These are phyloP conservation scores for Microascus cirrosus DNA, from an alignment of 2,329 filamentous ascomycete genomes.

Conservation along the genomic window DNA sequence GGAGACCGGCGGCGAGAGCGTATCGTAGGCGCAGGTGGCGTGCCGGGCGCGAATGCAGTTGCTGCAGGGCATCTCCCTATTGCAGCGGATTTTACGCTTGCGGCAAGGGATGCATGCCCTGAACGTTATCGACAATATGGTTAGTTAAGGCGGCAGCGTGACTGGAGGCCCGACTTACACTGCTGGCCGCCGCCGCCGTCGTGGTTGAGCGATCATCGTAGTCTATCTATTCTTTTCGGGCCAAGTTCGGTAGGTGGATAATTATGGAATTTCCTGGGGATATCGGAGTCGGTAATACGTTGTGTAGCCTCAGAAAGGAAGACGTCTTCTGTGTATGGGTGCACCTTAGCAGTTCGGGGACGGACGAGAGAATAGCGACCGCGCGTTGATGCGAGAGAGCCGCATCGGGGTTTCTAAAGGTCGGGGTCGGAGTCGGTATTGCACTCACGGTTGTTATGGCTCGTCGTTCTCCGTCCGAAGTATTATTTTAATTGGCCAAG, in stretches of 20 bases:
- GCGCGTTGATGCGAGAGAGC: background rate
- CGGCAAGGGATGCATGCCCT: conserved; percentile 30
- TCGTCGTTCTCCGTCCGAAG: background rate
- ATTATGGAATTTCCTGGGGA: too few species aligned
- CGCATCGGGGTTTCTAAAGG: background rate
- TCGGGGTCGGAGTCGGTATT: background rate
- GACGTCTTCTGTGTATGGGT: too few species aligned
- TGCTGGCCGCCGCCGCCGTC: conserved; percentile 16
- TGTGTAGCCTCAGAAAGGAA: too few species aligned
- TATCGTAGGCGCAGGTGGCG: conserved; percentile 3
- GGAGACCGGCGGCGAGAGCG: conserved; percentile 6
- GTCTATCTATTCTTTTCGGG: too few species aligned
- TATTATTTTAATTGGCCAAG: background rate
- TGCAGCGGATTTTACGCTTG: conserved; percentile 31
- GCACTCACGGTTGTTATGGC: background rate
- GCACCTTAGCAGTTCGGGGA: too few species aligned
- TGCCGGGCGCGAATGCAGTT: conserved; percentile 12
- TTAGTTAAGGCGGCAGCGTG: background rate
- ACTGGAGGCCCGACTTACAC: conserved; percentile 9
- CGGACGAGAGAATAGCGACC: background rate
- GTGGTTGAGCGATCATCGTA: conserved; percentile 9
- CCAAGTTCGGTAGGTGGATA: too few species aligned
- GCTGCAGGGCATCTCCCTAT: conserved; percentile 25
- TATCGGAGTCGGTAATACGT: background rate
- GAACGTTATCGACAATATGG: background rate